These are phyloP conservation scores for Aegle marmelos DNA, from an alignment of 345 rosid genomes.

Conservation along the genomic window DNA sequence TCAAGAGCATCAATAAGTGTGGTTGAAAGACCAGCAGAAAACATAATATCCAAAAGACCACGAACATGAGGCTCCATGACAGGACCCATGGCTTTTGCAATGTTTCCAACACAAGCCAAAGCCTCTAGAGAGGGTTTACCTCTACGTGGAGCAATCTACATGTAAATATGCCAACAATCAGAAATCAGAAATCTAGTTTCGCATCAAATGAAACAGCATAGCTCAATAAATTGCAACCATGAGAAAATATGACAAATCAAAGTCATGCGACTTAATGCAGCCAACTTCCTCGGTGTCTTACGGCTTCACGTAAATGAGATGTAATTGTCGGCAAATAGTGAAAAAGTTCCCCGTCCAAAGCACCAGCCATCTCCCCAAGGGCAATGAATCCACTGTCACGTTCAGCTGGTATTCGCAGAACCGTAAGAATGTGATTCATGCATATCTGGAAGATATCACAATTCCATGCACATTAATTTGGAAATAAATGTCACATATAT, in stretches of 20 bases:
- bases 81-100: constrained; percentile 94
- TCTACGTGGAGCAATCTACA: constrained; percentile 96
- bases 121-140: constrained; percentile 97
- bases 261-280: constrained; percentile 1
- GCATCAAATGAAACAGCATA: constrained; percentile 4
- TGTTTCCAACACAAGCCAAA: constrained; percentile 93
- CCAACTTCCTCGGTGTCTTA: constrained; percentile 32
- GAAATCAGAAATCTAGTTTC: constrained; percentile 9
- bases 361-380: constrained; percentile 99
- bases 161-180: constrained; percentile 17
- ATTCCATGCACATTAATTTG: background rate
- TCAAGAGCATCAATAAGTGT: constrained; percentile 88
- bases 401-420: constrained; percentile 79
- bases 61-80: constrained; percentile 81
- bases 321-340: constrained; percentile 94
- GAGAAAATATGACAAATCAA: constrained; percentile 7
- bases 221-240: constrained; percentile 9
- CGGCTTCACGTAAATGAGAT: constrained; percentile 91
- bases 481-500: background rate
- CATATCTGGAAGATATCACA: constrained; percentile 65
- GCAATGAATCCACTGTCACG: constrained; percentile 97
- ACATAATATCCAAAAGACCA: constrained; percentile 80
- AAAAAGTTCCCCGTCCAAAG: constrained; percentile 93
- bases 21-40: constrained; percentile 80
- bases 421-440: constrained; percentile 93